Conservation (phyloP, 2,329 filamentous ascomycete genomes). For the Alternaria atra region DNA sequence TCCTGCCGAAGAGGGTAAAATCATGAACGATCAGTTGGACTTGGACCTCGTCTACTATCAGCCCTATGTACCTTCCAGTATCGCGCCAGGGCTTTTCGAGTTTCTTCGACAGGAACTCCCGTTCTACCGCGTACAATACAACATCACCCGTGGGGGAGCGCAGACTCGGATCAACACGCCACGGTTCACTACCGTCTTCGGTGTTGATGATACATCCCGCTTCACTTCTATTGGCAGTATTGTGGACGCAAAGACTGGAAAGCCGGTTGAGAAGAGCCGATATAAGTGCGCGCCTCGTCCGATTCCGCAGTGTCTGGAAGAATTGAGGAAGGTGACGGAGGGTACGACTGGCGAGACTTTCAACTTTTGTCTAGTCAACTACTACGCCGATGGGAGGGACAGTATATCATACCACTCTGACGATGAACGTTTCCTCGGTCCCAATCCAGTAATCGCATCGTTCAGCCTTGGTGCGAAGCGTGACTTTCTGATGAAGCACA, state of each 20-base stretch:
- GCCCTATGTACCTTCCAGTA: slow-evolving; percentile 70
- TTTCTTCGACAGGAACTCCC: slow-evolving; percentile 76
- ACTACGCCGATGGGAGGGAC: slow-evolving; percentile 79
- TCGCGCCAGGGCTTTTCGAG: slow-evolving; percentile 69
- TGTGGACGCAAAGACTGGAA: slow-evolving; percentile 55
- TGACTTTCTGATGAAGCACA: slow-evolving; percentile 84
- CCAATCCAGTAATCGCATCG: slow-evolving; percentile 75
- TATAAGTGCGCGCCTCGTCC: slow-evolving; percentile 72
- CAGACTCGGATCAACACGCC: slow-evolving; percentile 70
- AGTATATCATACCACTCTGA: slow-evolving; percentile 84
- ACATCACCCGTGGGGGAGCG: slow-evolving; percentile 70
- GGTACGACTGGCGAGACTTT: slow-evolving; percentile 71
- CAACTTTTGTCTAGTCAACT: slow-evolving; percentile 85
- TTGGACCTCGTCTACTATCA: slow-evolving; percentile 79
- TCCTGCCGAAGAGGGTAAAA: slow-evolving; percentile 63
- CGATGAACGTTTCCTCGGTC: slow-evolving; percentile 78
- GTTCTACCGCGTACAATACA: slow-evolving; percentile 79
- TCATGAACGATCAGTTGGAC: slow-evolving; percentile 72
- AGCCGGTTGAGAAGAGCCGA: slow-evolving; percentile 55
- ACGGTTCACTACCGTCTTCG: slow-evolving; percentile 70
- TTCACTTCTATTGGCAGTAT: slow-evolving; percentile 58
- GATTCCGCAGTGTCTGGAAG: slow-evolving; percentile 73
- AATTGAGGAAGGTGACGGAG: slow-evolving; percentile 70
- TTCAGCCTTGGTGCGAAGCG: slow-evolving; percentile 75
- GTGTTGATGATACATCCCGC: slow-evolving; percentile 68